Conservation (phyloP, 495 filamentous ascomycete genomes). For the Talaromyces nanjingensis region DNA sequence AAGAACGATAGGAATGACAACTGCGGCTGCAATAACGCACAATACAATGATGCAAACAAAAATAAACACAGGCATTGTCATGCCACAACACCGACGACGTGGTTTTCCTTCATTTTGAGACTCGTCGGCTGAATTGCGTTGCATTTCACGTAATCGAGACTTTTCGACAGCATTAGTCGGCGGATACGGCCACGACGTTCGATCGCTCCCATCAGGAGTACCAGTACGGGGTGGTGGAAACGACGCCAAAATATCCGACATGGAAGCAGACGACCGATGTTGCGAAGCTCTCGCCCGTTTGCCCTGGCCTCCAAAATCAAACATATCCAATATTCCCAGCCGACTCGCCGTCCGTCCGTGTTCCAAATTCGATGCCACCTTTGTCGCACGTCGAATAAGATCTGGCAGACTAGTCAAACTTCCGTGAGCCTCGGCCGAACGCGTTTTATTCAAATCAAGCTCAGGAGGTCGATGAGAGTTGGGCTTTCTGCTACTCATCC, state of each 20-base stretch:
- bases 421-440: conserved; percentile 71
- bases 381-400: conserved; percentile 81
- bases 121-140: neutral
- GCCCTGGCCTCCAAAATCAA: conserved; percentile 13
- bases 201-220: conserved; percentile 36
- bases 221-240: conserved; percentile 76
- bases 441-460: conserved; percentile 71
- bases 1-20: conserved; percentile 80
- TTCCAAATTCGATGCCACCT: conserved; percentile 81
- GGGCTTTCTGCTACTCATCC: conserved; percentile 24
- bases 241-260: conserved; percentile 86
- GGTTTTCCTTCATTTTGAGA: conserved; percentile 10
- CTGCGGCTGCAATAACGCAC: conserved; percentile 72
- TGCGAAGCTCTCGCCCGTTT: conserved; percentile 21
- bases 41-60: conserved; percentile 60
- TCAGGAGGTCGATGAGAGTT: conserved; percentile 60
- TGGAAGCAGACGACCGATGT: conserved; percentile 48
- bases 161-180: conserved; percentile 8
- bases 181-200: conserved; percentile 25
- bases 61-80: conserved; percentile 75
- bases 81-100: conserved; percentile 61
- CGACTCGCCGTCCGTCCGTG: conserved; percentile 76
- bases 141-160: conserved; percentile 10
- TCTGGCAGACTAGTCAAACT: conserved; percentile 89
- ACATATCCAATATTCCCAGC: conserved; percentile 40